Base-by-base conservation (phyloP, 371 early-diverging fungal species). In the Quaeritorhiza haematococci region DNA sequence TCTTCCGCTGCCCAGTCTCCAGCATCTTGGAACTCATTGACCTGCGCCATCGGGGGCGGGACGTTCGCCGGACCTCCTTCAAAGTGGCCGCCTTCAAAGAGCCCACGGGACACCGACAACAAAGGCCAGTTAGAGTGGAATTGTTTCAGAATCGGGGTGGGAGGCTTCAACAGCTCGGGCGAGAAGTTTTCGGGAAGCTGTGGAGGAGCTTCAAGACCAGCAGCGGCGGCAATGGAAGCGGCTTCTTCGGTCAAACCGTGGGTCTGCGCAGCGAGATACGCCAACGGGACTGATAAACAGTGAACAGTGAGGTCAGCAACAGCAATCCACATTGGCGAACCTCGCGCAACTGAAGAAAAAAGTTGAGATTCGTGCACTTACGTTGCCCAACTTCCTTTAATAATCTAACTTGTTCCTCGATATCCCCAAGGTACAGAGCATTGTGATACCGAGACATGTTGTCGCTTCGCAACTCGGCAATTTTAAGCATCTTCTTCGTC, bases 241-340 rank as follows among this genome's bases (percentile, higher is more conserved):
- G 94, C 95, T 59, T 89, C 82, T 19, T 89, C 93, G 0, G 65
- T 73, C 28, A 95, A 74, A 0, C 96, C 96, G 58, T 92, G 85
- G 6, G 89, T 81, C 69, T 89, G 87, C 41, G 96, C 94, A 8
- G 94, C 84, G 62, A 94, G 63, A 56, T 95, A 97, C 2, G 98
- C 98, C 47, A 97, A 78, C 32, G 88, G 85, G 3, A 76, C 83
- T 88, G 62, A 26, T 46, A 46, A 55, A 30, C 2, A 44, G 6
- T 3, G 48, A 41, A 38, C 1, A 5, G n/a, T 2, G n/a, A 6
- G 1, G 1, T 1, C 4, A 53, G 17, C 6, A 1, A 26, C 13
- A 54, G 46, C 1, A 23, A 53, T 0, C 1, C 1, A 34, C 45
- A 19, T 15, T 26, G 19, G 1, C 10, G 24, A 7, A 28, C 44